A percentile compares a stretch with the other conserved stretches of the same genome.
Evolutionary conservation across 495 filamentous ascomycete genomes (phyloP).

Genomic region (Aspergillus bertholletiae): DNA sequence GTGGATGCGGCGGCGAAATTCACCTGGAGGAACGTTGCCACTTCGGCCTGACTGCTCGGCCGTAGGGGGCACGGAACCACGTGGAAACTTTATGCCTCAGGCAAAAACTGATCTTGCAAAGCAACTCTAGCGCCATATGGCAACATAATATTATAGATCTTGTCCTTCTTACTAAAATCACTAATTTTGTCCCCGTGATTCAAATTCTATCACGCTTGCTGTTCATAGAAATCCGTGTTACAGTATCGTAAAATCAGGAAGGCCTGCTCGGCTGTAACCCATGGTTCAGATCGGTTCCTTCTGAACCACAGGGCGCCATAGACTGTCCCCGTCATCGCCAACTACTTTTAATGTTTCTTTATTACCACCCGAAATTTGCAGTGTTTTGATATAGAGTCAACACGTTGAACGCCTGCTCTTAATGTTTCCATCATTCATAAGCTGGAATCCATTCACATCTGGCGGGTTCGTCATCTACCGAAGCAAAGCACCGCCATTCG

Average conservation of each 20-base stretch:
- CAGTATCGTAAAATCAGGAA: not conserved
- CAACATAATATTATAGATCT: too few species aligned
- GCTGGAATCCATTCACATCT: not conserved
- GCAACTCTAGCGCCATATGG: too few species aligned
- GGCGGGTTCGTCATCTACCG: not conserved
- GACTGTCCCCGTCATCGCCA: not conserved
- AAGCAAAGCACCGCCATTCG: not conserved
- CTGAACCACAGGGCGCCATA: conserved; percentile 1
- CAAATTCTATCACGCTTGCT: too few species aligned
- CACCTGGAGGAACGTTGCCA: conserved; percentile 23
- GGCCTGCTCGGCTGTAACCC: conserved; percentile 1
- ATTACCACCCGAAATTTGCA: not conserved
- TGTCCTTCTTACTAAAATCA: too few species aligned
- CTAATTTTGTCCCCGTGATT: too few species aligned
- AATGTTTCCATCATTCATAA: not conserved
- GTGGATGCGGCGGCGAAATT: conserved; percentile 34
- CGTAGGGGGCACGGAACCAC: conserved; percentile 11
- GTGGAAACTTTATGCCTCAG: not conserved
- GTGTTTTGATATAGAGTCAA: not conserved
- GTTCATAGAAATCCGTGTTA: not conserved
- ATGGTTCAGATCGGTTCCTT: conserved; percentile 8
- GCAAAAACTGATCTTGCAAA: not conserved
- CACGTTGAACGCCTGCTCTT: not conserved
- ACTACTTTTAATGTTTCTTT: not conserved
- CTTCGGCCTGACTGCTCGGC: conserved; percentile 15